Conservation (phyloP, 345 rosid genomes). For the Adansonia digitata region DNA sequence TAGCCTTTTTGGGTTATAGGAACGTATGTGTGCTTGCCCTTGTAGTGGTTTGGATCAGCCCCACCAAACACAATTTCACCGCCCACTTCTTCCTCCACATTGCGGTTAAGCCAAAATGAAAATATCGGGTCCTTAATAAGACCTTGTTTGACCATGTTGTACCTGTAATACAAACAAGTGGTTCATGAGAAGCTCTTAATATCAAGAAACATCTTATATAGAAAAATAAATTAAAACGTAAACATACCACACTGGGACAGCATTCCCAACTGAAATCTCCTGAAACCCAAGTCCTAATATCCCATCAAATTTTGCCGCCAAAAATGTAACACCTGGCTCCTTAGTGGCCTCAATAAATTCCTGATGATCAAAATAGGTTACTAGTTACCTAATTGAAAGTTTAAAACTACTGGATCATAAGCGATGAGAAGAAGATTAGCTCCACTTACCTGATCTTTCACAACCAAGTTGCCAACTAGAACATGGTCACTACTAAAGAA, state of each 20-base stretch:
- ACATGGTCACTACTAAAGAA: conserved; percentile 79
- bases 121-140: conserved; percentile 80
- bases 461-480: conserved; percentile 66
- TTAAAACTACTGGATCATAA: background rate
- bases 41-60: conserved; percentile 73
- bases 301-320: conserved; percentile 91
- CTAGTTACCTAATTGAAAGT: background rate
- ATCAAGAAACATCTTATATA: background rate
- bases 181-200: conserved; percentile 9
- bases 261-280: conserved; percentile 90
- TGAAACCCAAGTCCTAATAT: conserved; percentile 90
- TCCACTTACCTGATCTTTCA: conserved; percentile 58
- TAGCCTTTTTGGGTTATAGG: conserved; percentile 90
- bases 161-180: conserved; percentile 39
- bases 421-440: background rate
- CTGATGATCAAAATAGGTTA: conserved; percentile 31
- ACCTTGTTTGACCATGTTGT: conserved; percentile 77
- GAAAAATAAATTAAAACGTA: background rate
- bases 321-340: conserved; percentile 81
- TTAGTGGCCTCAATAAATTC: conserved; percentile 91
- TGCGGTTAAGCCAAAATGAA: conserved; percentile 96
- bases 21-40: conserved; percentile 84
- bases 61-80: conserved; percentile 97
- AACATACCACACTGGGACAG: conserved; percentile 78
- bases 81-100: conserved; percentile 69